Evolutionary conservation across 1,284 basidiomycete species (phyloP).

Genomic region (Cutaneotrichosporon sp.): DNA sequence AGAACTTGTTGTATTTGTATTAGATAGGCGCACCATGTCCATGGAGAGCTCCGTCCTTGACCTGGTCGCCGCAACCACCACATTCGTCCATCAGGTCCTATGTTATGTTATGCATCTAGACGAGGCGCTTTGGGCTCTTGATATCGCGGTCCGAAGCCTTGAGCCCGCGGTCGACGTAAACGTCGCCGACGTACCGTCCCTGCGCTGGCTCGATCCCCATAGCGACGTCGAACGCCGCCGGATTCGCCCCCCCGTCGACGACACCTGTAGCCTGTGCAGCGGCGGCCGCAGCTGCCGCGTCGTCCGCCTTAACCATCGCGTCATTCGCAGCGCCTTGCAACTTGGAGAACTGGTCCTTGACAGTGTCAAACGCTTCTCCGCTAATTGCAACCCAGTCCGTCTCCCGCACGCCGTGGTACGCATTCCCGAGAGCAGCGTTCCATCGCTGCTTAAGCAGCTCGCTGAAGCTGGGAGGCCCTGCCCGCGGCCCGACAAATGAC

Average conservation of each 20-base stretch:
- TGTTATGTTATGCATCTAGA: constrained; percentile 15
- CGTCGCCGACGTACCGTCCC: background rate
- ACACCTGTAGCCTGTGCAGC: background rate
- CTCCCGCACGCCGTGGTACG: constrained; percentile 21
- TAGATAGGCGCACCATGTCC: background rate
- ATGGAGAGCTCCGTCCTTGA: too few species aligned
- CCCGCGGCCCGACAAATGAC: constrained; percentile 26
- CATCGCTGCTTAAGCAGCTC: constrained; percentile 32
- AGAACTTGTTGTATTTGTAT: background rate
- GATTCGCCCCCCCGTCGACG: background rate
- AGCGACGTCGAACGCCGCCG: background rate
- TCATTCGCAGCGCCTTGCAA: background rate
- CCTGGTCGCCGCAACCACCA: too few species aligned
- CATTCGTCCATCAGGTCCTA: too few species aligned
- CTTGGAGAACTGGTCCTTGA: constrained; percentile 2
- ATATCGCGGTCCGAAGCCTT: constrained; percentile 5
- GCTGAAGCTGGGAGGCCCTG: constrained; percentile 22
- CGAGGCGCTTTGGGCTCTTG: constrained; percentile 16
- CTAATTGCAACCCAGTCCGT: constrained; percentile 33
- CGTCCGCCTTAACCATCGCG: background rate
- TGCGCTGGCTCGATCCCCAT: too few species aligned
- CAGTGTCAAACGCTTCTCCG: constrained; percentile 9
- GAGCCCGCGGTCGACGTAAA: constrained; percentile 6
- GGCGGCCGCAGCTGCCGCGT: background rate
- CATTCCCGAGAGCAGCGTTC: constrained; percentile 32